A percentile compares a stretch with the other conserved stretches of the same genome.
phyloP scores from a whole-genome alignment of 306 rosid species.

The Quercus gilva region DNA sequence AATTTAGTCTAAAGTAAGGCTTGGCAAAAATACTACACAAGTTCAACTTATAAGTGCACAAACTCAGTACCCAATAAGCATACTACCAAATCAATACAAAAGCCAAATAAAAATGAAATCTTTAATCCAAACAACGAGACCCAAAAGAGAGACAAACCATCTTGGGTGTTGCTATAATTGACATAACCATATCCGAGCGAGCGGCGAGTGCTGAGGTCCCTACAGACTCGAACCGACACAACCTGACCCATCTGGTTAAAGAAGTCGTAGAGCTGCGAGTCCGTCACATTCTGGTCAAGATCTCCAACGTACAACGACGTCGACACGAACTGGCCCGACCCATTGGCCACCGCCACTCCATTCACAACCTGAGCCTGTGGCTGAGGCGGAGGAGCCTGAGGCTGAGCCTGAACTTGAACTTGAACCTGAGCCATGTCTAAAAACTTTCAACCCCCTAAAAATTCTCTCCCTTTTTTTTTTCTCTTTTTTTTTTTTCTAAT shows the following conservation, averaged over 20 bases:
- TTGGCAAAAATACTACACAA: too few relatives aligned
- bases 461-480: not conserved
- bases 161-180: conserved; percentile 55
- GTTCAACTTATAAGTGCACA: too few relatives aligned
- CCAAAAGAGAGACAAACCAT: conserved; percentile 39
- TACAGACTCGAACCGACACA: conserved; percentile 64
- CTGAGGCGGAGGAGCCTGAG: conserved; percentile 59
- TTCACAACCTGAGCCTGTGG: conserved; percentile 26
- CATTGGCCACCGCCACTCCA: conserved; percentile 26
- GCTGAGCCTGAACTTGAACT: conserved; percentile 58
- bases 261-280: conserved; percentile 63
- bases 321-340: conserved; percentile 40
- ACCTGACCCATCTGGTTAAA: conserved; percentile 66
- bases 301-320: conserved; percentile 75
- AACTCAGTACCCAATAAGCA: too few relatives aligned
- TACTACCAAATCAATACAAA: not conserved
- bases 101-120: not conserved
- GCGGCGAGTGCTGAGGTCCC: conserved; percentile 60
- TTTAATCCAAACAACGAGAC: not conserved
- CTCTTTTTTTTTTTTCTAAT: not conserved
- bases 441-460: not conserved
- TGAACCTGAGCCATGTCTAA: conserved; percentile 39
- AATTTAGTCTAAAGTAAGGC: too few relatives aligned
- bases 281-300: conserved; percentile 58
- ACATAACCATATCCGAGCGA: conserved; percentile 83